A percentile compares a stretch with the other conserved stretches of the same genome.
These are phyloP conservation scores for Venturia pyrina DNA, from an alignment of 2,329 filamentous ascomycete species.

Conservation along the genomic window DNA sequence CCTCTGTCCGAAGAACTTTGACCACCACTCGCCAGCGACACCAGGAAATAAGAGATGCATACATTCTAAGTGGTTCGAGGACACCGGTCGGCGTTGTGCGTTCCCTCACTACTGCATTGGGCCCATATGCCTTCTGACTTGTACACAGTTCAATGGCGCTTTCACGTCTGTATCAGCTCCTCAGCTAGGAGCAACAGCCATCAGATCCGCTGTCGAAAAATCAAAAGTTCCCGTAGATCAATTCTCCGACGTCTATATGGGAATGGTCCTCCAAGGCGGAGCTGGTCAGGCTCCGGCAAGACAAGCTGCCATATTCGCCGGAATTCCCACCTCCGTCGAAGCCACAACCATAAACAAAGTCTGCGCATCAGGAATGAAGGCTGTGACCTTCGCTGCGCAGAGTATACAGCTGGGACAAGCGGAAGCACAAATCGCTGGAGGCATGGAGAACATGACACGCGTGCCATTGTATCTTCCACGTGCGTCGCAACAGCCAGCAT, in stretches of 20 bases:
- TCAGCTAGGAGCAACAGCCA: constrained; percentile 80
- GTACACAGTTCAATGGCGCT: constrained; percentile 79
- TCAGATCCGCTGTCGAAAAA: constrained; percentile 82
- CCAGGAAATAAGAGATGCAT: constrained; percentile 51
- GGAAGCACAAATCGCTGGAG: constrained; percentile 82
- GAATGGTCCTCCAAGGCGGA: constrained; percentile 77
- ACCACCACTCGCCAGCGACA: constrained; percentile 3
- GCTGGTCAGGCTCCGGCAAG: constrained; percentile 86
- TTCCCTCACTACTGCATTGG: not conserved
- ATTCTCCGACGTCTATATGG: constrained; percentile 94
- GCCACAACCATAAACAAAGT: constrained; percentile 96
- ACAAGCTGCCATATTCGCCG: constrained; percentile 82
- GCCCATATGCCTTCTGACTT: not conserved
- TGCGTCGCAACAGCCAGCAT: constrained; percentile 70
- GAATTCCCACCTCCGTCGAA: constrained; percentile 70
- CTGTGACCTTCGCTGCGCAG: constrained; percentile 80
- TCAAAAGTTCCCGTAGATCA: constrained; percentile 70
- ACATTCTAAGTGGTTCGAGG: constrained; percentile 81
- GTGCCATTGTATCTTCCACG: constrained; percentile 86
- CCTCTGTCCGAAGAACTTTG: constrained; percentile 7
- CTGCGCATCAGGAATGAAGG: constrained; percentile 89
- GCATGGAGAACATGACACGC: constrained; percentile 96
- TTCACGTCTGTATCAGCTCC: constrained; percentile 76
- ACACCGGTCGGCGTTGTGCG: constrained; percentile 81
- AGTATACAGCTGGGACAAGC: constrained; percentile 88